Base-by-base conservation (phyloP, 1,139 yeast species). In the Suhomyces atakaporum region DNA sequence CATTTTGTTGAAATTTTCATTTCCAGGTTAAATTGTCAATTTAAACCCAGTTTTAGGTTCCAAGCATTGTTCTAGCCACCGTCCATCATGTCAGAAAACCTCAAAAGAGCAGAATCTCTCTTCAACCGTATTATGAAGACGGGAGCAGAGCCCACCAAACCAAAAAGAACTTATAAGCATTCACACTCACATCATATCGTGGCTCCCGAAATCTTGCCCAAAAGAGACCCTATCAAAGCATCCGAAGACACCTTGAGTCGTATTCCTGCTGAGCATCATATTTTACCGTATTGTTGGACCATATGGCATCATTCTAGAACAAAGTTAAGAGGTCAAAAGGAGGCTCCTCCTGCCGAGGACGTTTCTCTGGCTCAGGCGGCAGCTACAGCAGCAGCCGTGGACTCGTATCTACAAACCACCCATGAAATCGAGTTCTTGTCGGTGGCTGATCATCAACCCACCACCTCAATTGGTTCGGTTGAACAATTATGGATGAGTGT, bases 401-500 rank as follows among this genome's bases (percentile, higher is more conserved):
- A 66, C 42, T 52, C 63, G 27, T 72, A 72, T 40, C 56, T 72
- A 35, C 74, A 69, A 43, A 64, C 68, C 23, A 70, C 76, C 7
- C 58, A 54, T 29, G 73, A 69, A 42, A 58, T 71, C 29, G 61
- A 58, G 39, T 69, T 70, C 42, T 29, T 27, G 21, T 25, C 24
- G 2, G 22, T 35, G n/a, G 39, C 44, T 2, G 43, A 35, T 12
- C 16, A 23, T 13, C 45, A 50, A 10, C 25, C 35, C 18, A 28
- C 29, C 29, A 58, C 56, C 23, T 56, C 60, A 35, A 64, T 76
- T 36, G 77, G 68, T 12, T 70, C 83, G 6, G 63, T 79, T 15
- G 87, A 81, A 56, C 84, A 81, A 53, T 69, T 81, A 60, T 82
- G 86, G 86, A 58, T 67, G 39, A 58, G 77, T 36, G 59, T 79